These are phyloP conservation scores for Hyphopichia fennica DNA, from an alignment of 1,139 yeast species.

Conservation along the genomic window DNA sequence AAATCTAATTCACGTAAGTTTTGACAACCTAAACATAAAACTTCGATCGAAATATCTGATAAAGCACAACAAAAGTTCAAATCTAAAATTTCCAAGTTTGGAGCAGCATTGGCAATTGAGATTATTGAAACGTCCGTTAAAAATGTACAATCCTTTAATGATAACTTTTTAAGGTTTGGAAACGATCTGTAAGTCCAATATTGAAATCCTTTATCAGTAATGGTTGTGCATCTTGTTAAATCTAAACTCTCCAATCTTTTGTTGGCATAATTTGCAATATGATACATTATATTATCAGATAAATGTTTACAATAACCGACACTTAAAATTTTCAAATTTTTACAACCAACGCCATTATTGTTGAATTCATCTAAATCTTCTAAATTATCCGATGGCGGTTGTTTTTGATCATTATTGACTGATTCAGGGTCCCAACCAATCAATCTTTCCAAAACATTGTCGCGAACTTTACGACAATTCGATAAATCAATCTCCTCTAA, in stretches of 20 bases:
- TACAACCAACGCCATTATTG: constrained; percentile 52
- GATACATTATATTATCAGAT: constrained; percentile 66
- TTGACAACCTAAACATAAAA: constrained; percentile 64
- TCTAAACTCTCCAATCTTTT: constrained; percentile 57
- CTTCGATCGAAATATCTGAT: constrained; percentile 67
- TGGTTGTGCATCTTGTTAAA: constrained; percentile 72
- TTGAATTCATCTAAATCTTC: constrained; percentile 10
- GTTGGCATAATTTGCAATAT: constrained; percentile 59
- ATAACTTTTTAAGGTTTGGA: constrained; percentile 50
- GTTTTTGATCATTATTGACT: constrained; percentile 6
- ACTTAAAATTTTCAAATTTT: constrained; percentile 50
- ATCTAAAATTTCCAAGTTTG: constrained; percentile 54
- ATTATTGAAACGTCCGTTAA: constrained; percentile 65
- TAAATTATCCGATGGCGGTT: constrained; percentile 5
- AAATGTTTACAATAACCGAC: constrained; percentile 74
- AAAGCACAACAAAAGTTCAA: constrained; percentile 75
- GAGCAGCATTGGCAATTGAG: constrained; percentile 62
- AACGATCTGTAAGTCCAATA: constrained; percentile 61
- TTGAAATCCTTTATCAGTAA: constrained; percentile 71
- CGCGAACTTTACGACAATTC: constrained; percentile 72
- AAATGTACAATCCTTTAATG: constrained; percentile 72
- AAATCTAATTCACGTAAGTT: constrained; percentile 52
- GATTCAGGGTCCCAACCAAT: constrained; percentile 51
- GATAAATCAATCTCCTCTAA: constrained; percentile 64
- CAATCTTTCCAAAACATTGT: constrained; percentile 65